phyloP scores from a whole-genome alignment of 257 asterid genomes.

The Solanum pinnatisectum region DNA sequence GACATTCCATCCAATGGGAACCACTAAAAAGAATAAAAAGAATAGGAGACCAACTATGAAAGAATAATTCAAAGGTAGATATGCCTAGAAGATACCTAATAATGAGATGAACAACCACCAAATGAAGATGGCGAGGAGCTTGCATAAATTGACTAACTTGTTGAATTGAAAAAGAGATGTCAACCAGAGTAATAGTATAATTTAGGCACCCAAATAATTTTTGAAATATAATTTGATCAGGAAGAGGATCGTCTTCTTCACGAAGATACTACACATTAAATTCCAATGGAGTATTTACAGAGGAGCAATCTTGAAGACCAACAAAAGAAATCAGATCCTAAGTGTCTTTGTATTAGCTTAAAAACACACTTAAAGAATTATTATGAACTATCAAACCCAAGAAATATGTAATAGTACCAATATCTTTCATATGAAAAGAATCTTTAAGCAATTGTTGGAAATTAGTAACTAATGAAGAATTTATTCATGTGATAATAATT shows the following conservation, averaged over 20 bases:
- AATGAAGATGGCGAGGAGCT: neutral
- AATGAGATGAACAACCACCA: neutral
- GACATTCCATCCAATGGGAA: neutral
- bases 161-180: neutral
- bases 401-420: neutral
- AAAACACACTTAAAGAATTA: neutral
- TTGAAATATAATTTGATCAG: neutral
- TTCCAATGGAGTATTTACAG: neutral
- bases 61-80: neutral
- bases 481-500: neutral
- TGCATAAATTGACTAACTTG: neutral
- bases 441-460: neutral
- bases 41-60: neutral
- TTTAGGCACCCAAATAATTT: neutral
- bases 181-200: no score
- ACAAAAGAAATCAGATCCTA: neutral
- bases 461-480: neutral
- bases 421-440: neutral
- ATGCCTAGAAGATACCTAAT: neutral
- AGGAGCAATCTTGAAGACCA: neutral
- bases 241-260: neutral
- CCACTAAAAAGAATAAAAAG: neutral
- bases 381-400: neutral
- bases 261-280: neutral
- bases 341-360: neutral